phyloP scores from a whole-genome alignment of 129 eudicot species.

The Smallanthus sonchifolius region DNA sequence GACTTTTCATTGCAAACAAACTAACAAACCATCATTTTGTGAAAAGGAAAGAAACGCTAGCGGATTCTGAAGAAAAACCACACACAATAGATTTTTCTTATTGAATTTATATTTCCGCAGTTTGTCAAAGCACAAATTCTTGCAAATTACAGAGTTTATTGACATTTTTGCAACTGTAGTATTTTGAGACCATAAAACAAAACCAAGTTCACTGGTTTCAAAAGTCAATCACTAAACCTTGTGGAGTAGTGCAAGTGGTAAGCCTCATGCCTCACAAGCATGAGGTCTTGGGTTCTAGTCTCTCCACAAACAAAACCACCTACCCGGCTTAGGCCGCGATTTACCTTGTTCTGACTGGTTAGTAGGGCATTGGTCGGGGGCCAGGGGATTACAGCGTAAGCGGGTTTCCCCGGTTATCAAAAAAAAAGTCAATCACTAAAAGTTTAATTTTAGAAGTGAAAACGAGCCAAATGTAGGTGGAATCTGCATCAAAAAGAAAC shows the following conservation, averaged over 20 bases:
- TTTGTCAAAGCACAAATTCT: constrained; percentile 2
- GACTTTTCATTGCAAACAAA: background rate
- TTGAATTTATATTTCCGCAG: background rate
- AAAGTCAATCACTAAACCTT: background rate
- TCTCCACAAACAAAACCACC: too few species aligned
- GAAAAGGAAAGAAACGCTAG: too few species aligned
- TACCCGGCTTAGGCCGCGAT: too few species aligned
- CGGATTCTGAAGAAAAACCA: too few species aligned
- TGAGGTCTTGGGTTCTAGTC: too few species aligned
- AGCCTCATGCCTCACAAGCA: too few species aligned
- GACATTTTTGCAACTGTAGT: constrained; percentile 9
- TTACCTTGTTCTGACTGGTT: too few species aligned
- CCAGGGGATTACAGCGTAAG: too few species aligned
- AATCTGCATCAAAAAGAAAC: background rate
- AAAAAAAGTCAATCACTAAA: background rate
- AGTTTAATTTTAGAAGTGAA: background rate
- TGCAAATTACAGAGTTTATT: background rate
- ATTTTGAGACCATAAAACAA: constrained; percentile 1
- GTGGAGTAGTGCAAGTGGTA: too few species aligned
- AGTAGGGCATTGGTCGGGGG: too few species aligned
- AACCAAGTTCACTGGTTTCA: background rate
- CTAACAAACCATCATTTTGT: background rate
- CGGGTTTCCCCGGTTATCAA: too few species aligned
- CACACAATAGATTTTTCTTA: background rate
- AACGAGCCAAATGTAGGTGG: background rate